Conservation (phyloP, 2,329 filamentous ascomycete genomes). For the Mariannaea elegans region DNA sequence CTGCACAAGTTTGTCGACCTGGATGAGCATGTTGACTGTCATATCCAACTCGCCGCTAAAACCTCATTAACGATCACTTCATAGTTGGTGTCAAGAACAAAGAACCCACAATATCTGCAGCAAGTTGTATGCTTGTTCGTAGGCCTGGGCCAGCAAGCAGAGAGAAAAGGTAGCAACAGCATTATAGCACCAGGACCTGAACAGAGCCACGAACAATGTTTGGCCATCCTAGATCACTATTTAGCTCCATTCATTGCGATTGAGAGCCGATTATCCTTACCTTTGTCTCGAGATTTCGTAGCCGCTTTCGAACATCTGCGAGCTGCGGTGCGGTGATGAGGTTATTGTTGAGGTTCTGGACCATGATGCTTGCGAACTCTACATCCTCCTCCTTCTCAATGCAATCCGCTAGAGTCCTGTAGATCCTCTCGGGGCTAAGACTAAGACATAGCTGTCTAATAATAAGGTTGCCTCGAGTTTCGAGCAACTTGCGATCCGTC, state of each 20-base stretch:
- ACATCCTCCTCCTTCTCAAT: constrained; percentile 98
- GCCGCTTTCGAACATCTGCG: constrained; percentile 85
- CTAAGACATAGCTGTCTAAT: constrained; percentile 95
- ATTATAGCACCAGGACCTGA: constrained; percentile 98
- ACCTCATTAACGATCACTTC: neutral
- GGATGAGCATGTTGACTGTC: constrained; percentile 98
- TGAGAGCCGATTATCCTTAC: constrained; percentile 49
- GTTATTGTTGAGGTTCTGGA: constrained; percentile 99
- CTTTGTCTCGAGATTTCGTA: constrained; percentile 90
- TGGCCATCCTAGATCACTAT: constrained; percentile 78
- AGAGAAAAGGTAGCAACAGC: constrained; percentile 97
- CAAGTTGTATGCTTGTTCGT: constrained; percentile 96
- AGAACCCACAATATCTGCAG: constrained; percentile 86
- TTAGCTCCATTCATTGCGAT: constrained; percentile 11
- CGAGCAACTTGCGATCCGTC: constrained; percentile 88
- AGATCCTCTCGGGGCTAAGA: constrained; percentile 93
- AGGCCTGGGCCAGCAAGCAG: constrained; percentile 93
- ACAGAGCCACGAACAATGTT: constrained; percentile 92
- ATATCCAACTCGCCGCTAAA: constrained; percentile 94
- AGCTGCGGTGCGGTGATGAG: constrained; percentile 96
- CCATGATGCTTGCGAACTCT: constrained; percentile 99
- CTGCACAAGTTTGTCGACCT: constrained; percentile 98
- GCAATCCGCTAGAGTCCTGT: constrained; percentile 93
- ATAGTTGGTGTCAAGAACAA: neutral
- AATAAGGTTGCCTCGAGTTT: constrained; percentile 93